These are phyloP conservation scores for Wickerhamomyces alni DNA, from an alignment of 805 yeast species.

Conservation along the genomic window DNA sequence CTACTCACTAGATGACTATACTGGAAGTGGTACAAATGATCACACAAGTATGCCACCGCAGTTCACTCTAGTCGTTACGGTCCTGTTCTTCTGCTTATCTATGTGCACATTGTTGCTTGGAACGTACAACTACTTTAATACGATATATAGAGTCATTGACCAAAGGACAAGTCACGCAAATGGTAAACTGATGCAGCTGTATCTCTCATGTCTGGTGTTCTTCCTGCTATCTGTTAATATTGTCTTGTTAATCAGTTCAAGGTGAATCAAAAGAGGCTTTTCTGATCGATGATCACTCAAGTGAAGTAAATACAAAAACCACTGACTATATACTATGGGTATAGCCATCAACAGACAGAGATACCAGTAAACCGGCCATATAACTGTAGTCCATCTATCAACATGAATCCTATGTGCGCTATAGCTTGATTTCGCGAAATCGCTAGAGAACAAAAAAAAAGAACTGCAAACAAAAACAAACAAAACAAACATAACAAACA, in stretches of 20 bases:
- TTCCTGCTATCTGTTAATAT: constrained; percentile 12
- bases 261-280: too few relatives aligned
- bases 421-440: not conserved
- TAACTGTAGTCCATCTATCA: too few relatives aligned
- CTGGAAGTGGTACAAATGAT: too few relatives aligned
- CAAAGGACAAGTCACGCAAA: constrained; percentile 10
- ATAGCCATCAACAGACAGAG: too few relatives aligned
- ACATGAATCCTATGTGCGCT: too few relatives aligned
- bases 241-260: not conserved
- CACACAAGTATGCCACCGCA: too few relatives aligned
- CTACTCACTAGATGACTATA: constrained; percentile 7
- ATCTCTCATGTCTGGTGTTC: constrained; percentile 4
- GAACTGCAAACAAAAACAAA: not conserved
- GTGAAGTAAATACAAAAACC: too few relatives aligned
- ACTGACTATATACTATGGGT: too few relatives aligned
- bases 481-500: not conserved
- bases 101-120: constrained; percentile 12
- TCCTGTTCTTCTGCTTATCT: constrained; percentile 10
- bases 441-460: not conserved
- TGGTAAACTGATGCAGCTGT: constrained; percentile 8
- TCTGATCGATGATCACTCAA: too few relatives aligned
- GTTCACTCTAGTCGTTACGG: constrained; percentile 10
- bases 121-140: constrained; percentile 16
- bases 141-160: constrained; percentile 10
- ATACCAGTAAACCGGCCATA: too few relatives aligned